Base-by-base conservation (phyloP, 345 rosid species). In the Microcos paniculata region DNA sequence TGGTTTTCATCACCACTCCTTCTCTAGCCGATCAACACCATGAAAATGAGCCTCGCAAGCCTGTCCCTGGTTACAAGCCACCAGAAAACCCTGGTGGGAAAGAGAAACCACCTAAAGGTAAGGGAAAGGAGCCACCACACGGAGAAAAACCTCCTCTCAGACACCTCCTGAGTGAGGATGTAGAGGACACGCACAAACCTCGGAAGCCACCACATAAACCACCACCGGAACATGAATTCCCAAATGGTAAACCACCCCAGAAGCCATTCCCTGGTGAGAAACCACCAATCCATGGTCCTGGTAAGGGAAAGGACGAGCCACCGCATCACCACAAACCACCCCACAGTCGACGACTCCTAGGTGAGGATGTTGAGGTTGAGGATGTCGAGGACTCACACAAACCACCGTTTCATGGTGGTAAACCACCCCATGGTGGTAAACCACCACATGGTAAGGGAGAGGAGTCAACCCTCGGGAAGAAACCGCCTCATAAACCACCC, bases 61-160 rank as follows among this genome's bases (percentile, higher is more conserved):
- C 53, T 42, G 23, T 42, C 21, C 52, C 51, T 21, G 19, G 43
- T 51, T 19, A 52, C 14, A 21, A 70, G 48, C 73, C 28, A 13
- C 70, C 70, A 15, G 12, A 3, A 18, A 23, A 62, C 43, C 24
- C 65, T 0, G 65, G 43, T 1, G 52, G n/a, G n/a, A n/a, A n/a
- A n/a, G n/a, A 48, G n/a, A 16, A 48, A 51, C 23, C 10, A 19
- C 23, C 12, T 59, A 28, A 59, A 30, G 24, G 56, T 24, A 46
- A 68, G 21, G 72, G 57, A 2, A 12, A 68, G 40, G 31, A 64
- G 28, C 52, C 70, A 12, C 70, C 46, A 4, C 73, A 70, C 31
- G 61, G 24, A 4, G 45, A 12, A 19, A 70, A 70, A 30, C 73
- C 73, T 35, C 62, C 73, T 48, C 73, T 51, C 18, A 70, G 62